Base-by-base conservation (phyloP, 2,329 filamentous ascomycete genomes). In the Epichloe glyceriae region DNA sequence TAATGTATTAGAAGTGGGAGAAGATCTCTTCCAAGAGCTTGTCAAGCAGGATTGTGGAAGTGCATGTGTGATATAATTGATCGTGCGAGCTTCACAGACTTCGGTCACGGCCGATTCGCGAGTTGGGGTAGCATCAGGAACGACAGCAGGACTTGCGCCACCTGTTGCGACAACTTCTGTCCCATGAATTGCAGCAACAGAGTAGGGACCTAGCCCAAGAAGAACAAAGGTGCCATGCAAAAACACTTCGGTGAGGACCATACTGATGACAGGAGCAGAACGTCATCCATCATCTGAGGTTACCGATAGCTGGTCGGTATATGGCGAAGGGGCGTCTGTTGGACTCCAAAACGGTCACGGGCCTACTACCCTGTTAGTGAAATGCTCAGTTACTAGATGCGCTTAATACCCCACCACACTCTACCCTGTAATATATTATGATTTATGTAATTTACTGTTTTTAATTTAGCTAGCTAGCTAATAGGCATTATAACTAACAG, bases 61-160 rank as follows among this genome's bases (percentile, higher is more conserved):
- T 2, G 79, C 81, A 58, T 90, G 84, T 11, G 85, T 90, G 55
- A 91, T 87, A 66, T 90, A 88, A 67, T 91, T 90, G 62, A 88
- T 81, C 1, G 83, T 88, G 57, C 79, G 78, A 50, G 69, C 74
- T 57, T 77, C 75, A 67, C 78, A 82, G 42, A 56, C 14, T 30
- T 45, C 45, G 17, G 33, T 11, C 10, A 30, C 35, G 34, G 5
- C 14, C 14, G 34, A 12, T 19, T 17, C 34, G 33, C 48, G 15
- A 26, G 34, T 44, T 33, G 48, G 35, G 19, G 33, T 38, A 10
- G 48, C 41, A 44, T 45, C 41, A n/a, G 41, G 6, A 30, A 39
- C 19, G 12, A 42, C 39, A 35, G 47, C 4, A 4, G 12, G 39
- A 35, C 38, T 42, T 26, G 40, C 17, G 30, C 39, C 30, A 26